Evolutionary conservation across 306 rosid species (phyloP), one percentile per base, ranked within the genome.

Genomic region (Luffa acutangula): DNA sequence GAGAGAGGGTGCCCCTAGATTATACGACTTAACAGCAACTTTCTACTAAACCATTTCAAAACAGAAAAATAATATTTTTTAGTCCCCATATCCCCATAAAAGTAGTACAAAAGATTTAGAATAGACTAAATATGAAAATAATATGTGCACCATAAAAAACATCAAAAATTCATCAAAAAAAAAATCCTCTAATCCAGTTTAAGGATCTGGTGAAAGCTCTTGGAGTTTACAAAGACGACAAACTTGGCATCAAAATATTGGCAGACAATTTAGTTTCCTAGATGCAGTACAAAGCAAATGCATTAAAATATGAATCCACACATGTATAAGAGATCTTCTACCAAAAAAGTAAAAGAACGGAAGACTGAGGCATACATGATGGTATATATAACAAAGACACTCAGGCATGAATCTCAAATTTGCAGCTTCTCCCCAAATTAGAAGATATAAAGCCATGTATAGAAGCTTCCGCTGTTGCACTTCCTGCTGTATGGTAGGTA

Each of bases 371-470:
- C 91, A 81, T 89, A 95, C 98, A 83, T 95, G 98, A 85, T 95
- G 98, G 87, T 95, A 95, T 62, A 95, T 95, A 82, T 95, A 95
- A 87, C 98, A 92, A 58, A 95, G 97, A 73, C 98, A 95, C 88
- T 95, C 98, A 34, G 98, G 97, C 97, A 95, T 92, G 89, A 95
- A 95, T 89, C 98, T 91, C 82, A 95, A 81, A 83, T 95, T 95
- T 70, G 98, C 98, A 7, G 98, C 98, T 89, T 95, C 98, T 71
- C 98, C 98, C 98, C 98, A 95, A 79, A 95, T 95, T 78, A 95
- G 86, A 88, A 95, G 98, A 89, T 95, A 95, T 31, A 95, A 89
- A 53, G 97, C 97, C 98, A 91, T 95, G 87, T 95, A 95, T 7
- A 95, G 90, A 74, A 95, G 90, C 80, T 95, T 95, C 63, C 98